Evolutionary conservation across 495 filamentous ascomycete genomes (phyloP).

Genomic region (Amniculicola lignicola): DNA sequence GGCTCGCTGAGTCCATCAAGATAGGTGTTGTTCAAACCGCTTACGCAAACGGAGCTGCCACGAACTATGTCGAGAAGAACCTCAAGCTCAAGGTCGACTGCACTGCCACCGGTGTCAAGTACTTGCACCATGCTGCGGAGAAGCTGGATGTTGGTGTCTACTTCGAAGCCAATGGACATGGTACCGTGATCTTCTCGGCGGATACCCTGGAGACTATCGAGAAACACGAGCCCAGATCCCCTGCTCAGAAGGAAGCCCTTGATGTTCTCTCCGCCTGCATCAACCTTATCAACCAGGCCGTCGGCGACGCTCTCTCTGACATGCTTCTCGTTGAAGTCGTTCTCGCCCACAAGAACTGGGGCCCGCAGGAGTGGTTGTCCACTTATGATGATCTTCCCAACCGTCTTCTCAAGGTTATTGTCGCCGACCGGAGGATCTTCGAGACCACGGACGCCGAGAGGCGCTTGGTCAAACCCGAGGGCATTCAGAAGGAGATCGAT

Average conservation of each 20-base stretch:
- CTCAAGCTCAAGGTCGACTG: constrained; percentile 87
- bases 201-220: constrained; percentile 74
- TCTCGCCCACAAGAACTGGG: constrained; percentile 92
- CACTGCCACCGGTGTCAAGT: constrained; percentile 94
- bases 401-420: constrained; percentile 86
- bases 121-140: constrained; percentile 90
- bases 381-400: constrained; percentile 97
- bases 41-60: constrained; percentile 96
- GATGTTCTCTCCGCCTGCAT: constrained; percentile 76
- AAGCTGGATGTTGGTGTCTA: constrained; percentile 94
- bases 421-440: constrained; percentile 82
- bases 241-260: constrained; percentile 81
- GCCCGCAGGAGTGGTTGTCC: constrained; percentile 81
- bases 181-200: constrained; percentile 90
- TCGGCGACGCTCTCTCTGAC: constrained; percentile 93
- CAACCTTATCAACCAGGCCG: constrained; percentile 94
- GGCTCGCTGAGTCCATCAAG: constrained; percentile 71
- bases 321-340: constrained; percentile 95
- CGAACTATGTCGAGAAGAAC: constrained; percentile 81
- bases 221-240: constrained; percentile 77
- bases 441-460: constrained; percentile 88
- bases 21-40: constrained; percentile 96
- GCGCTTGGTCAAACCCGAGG: constrained; percentile 71
- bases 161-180: constrained; percentile 97
- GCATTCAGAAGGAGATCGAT: constrained; percentile 82